phyloP scores from a whole-genome alignment of 129 eudicot genomes.

The Flaveria robusta region DNA sequence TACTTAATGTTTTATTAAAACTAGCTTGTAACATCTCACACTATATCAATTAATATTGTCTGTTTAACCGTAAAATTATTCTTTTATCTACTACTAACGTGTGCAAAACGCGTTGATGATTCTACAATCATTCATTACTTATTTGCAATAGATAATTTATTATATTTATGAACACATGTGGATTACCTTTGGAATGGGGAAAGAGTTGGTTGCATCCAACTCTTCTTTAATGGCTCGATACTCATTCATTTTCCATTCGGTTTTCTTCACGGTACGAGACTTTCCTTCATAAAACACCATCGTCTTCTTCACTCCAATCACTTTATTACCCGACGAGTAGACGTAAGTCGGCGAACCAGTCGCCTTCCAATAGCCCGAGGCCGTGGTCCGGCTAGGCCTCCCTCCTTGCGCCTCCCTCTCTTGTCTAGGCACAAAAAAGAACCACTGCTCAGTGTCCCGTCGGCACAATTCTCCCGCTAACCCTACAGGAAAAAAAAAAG shows the following conservation, averaged over 20 bases:
- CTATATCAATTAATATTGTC: too few species aligned
- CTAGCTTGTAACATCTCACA: too few species aligned
- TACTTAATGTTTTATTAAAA: too few species aligned
- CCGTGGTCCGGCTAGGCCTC: conserved; percentile 69
- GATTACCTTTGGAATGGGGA: conserved; percentile 51
- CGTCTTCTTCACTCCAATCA: conserved; percentile 73
- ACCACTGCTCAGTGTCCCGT: conserved; percentile 81
- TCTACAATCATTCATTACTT: too few species aligned
- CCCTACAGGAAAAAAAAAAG: conserved; percentile 31
- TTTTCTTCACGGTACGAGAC: conserved; percentile 64
- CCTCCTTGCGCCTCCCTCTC: conserved; percentile 85
- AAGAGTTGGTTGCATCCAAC: conserved; percentile 3
- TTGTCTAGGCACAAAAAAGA: conserved; percentile 70
- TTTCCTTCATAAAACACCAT: conserved; percentile 83
- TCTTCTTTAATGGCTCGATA: conserved; percentile 60
- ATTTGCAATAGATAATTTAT: too few species aligned
- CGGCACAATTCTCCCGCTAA: conserved; percentile 57
- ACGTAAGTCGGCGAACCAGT: conserved; percentile 79
- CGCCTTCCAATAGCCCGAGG: conserved; percentile 84
- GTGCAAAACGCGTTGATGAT: too few species aligned
- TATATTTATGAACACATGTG: too few species aligned
- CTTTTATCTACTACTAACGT: too few species aligned
- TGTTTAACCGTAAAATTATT: too few species aligned
- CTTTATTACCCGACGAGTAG: conserved; percentile 53
- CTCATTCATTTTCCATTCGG: conserved; percentile 89